Conservation (phyloP, 495 filamentous ascomycete genomes). For the Neurospora sp. region DNA sequence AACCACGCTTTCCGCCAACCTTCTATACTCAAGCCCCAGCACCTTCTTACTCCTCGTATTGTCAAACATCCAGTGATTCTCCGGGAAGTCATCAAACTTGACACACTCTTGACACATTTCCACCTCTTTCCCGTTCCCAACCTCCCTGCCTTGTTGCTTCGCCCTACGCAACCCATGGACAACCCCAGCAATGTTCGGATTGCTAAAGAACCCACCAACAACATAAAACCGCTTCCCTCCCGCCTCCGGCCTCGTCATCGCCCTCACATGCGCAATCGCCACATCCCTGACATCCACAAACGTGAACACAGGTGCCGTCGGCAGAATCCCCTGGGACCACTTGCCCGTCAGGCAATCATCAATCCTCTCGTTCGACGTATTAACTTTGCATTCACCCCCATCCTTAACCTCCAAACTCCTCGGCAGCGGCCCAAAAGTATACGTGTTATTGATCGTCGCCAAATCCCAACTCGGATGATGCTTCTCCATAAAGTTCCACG, state of each 20-base stretch:
- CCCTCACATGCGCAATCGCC: slow-evolving; percentile 31
- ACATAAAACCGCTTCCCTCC: slow-evolving; percentile 35
- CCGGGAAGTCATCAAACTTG: slow-evolving; percentile 25
- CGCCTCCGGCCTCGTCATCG: slow-evolving; percentile 28
- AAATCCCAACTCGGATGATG: slow-evolving; percentile 29
- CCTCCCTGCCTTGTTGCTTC: slow-evolving; percentile 6
- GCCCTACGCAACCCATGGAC: slow-evolving; percentile 14
- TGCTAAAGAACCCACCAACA: slow-evolving; percentile 32
- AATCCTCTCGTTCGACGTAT: slow-evolving; percentile 40
- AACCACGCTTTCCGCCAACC: slow-evolving; percentile 25
- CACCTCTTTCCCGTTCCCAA: neutral
- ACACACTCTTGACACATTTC: neutral
- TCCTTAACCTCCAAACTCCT: slow-evolving; percentile 19
- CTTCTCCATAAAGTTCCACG: slow-evolving; percentile 31
- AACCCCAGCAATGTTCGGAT: slow-evolving; percentile 26
- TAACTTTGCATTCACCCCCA: slow-evolving; percentile 8
- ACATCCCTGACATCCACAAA: slow-evolving; percentile 42
- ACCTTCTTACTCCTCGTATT: slow-evolving; percentile 22
- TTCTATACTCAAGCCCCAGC: slow-evolving; percentile 29
- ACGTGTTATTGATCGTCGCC: slow-evolving; percentile 35
- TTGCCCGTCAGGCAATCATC: slow-evolving; percentile 27
- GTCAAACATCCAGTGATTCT: slow-evolving; percentile 28
- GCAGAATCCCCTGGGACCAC: slow-evolving; percentile 15
- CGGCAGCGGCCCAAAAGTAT: slow-evolving; percentile 34
- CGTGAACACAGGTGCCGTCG: slow-evolving; percentile 35